phyloP scores from a whole-genome alignment of 176 grass and related monocot genomes.

The Zoysia pacifica region DNA sequence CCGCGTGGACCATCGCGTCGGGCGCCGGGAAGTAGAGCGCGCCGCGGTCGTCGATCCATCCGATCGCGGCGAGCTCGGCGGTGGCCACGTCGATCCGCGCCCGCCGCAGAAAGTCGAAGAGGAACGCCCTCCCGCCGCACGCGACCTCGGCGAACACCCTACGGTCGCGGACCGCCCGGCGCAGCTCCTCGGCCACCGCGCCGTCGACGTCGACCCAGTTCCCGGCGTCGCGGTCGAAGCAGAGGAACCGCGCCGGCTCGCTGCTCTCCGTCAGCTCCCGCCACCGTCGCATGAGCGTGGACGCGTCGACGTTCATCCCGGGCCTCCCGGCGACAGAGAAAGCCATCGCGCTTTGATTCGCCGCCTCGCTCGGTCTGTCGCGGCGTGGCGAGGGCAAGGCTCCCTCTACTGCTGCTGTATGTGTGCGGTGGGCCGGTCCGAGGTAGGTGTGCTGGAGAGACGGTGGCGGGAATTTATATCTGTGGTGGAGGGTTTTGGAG shows the following conservation, averaged over 20 bases:
- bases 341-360: slow-evolving; percentile 13
- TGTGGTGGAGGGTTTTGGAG: neutral
- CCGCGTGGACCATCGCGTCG: neutral
- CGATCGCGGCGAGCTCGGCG: slow-evolving; percentile 46
- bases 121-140: slow-evolving; percentile 21
- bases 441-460: neutral
- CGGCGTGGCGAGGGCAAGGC: neutral
- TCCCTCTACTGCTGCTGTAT: neutral
- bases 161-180: slow-evolving; percentile 43
- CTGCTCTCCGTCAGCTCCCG: slow-evolving; percentile 49
- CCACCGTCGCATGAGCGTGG: slow-evolving; percentile 35
- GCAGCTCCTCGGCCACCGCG: slow-evolving; percentile 37
- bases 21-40: slow-evolving; percentile 65
- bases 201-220: slow-evolving; percentile 54
- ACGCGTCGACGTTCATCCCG: neutral
- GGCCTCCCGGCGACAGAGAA: neutral
- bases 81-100: slow-evolving; percentile 52
- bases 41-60: slow-evolving; percentile 73
- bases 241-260: slow-evolving; percentile 61
- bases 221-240: slow-evolving; percentile 47
- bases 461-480: slow-evolving; percentile 34
- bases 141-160: slow-evolving; percentile 35
- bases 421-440: neutral
- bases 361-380: neutral
- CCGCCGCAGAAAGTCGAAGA: slow-evolving; percentile 75